Base-by-base conservation (phyloP, 306 rosid genomes). In the Sicyos baderoa region DNA sequence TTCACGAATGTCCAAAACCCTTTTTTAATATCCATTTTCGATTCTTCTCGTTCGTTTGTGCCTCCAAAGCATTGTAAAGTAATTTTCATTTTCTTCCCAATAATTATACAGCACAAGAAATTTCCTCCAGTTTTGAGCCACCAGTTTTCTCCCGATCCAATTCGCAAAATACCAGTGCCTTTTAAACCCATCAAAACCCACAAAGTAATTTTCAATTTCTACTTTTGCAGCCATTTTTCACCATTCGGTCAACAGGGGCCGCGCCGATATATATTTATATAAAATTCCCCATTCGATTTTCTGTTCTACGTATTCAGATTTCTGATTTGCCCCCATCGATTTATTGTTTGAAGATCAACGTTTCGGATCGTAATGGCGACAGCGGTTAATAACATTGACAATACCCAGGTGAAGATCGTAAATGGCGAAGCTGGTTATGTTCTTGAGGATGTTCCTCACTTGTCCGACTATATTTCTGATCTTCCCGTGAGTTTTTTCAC, bases 401-500 rank as follows among this genome's bases (percentile, higher is more conserved):
- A 10, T 66, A 44, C 6, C 40, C 48, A 55, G 54, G 74, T 69
- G 32, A 86, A 86, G 69, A 76, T 80, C 62, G 72, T 74, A 58
- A 23, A 73, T 50, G 91, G 91, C 21, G 77, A 60, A 0, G 71
- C 78, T 50, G 88, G 88, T 67, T 86, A 84, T 63, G 82, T 84
- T 5, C 86, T 86, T 4, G 81, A 86, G 79, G 91, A 86, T 51
- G 88, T 86, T 48, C 91, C 86, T 27, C 91, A 86, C 74, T 27
- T 86, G 6, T 63, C 80, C 18, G 91, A 86, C 65, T 84, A 84
- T 79, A 45, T 82, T 65, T 70, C 88, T 19, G 52, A 69, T 37
- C 85, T 80, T 45, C 79, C 79, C 25, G 91, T 86, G 72, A 32
- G 80, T 27, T 60, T 70, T 27, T 15, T 14, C 40, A 47, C 18